phyloP scores from a whole-genome alignment of 1,284 basidiomycete genomes.

The Boletellus sp. region DNA sequence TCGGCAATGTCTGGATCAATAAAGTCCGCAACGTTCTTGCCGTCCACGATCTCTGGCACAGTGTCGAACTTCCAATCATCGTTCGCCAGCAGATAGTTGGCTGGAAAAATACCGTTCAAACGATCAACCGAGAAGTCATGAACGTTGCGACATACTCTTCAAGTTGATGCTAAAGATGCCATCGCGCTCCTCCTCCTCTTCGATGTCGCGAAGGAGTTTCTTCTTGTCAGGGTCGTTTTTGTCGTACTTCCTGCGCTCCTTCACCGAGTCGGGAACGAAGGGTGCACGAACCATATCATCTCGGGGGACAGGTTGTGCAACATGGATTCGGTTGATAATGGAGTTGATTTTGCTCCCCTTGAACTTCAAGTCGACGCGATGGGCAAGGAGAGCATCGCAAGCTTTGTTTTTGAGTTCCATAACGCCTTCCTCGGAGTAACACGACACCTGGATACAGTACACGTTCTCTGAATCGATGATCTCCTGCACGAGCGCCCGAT shows the following conservation, averaged over 20 bases:
- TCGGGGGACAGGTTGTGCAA: constrained; percentile 82
- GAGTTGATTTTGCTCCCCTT: constrained; percentile 91
- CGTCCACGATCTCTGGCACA: constrained; percentile 95
- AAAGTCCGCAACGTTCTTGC: constrained; percentile 99
- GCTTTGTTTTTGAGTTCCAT: constrained; percentile 92
- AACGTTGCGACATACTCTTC: constrained; percentile 56
- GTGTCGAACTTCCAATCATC: constrained; percentile 95
- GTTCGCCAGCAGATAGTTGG: constrained; percentile 87
- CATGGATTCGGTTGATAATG: constrained; percentile 90
- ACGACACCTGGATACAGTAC: constrained; percentile 79
- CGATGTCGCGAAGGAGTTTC: constrained; percentile 74
- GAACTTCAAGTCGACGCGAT: constrained; percentile 89
- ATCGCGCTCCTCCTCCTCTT: constrained; percentile 80
- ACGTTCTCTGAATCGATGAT: constrained; percentile 76
- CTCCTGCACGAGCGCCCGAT: constrained; percentile 77
- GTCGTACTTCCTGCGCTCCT: constrained; percentile 80
- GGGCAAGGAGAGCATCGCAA: constrained; percentile 88
- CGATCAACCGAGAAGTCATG: neutral
- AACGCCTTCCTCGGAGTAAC: constrained; percentile 92
- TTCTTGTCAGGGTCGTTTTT: constrained; percentile 76
- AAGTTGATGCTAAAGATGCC: constrained; percentile 90
- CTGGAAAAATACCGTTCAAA: constrained; percentile 39
- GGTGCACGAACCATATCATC: constrained; percentile 83
- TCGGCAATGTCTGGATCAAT: constrained; percentile 98
- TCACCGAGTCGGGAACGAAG: constrained; percentile 82